Evolutionary conservation across 2,329 filamentous ascomycete genomes (phyloP).

Genomic region (Tricladium varicosporioides): DNA sequence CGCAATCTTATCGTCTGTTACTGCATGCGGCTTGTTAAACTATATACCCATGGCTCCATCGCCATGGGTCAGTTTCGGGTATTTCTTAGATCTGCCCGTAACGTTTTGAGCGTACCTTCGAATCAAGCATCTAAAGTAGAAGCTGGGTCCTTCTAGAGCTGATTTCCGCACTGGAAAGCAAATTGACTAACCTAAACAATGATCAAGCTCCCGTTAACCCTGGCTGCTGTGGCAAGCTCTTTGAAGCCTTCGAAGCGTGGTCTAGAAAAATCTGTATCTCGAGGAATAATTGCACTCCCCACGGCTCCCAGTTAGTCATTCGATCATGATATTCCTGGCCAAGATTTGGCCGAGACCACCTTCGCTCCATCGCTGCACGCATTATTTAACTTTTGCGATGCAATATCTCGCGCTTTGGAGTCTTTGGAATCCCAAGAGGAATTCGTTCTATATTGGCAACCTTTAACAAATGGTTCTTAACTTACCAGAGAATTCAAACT

Average conservation of each 20-base stretch:
- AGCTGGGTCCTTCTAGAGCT: constrained; percentile 38
- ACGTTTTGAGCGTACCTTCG: constrained; percentile 23
- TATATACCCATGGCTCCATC: constrained; percentile 43
- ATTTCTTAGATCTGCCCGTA: neutral
- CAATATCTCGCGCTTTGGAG: constrained; percentile 50
- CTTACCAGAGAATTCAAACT: constrained; percentile 51
- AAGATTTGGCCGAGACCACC: constrained; percentile 54
- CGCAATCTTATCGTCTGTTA: constrained; percentile 53
- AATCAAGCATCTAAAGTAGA: constrained; percentile 41
- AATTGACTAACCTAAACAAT: constrained; percentile 62
- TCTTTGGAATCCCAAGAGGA: constrained; percentile 56
- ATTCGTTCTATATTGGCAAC: constrained; percentile 65
- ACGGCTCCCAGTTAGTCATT: constrained; percentile 54
- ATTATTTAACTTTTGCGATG: constrained; percentile 51
- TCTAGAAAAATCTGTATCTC: constrained; percentile 48
- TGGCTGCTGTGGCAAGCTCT: constrained; percentile 51
- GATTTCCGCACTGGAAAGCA: constrained; percentile 41
- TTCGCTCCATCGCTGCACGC: constrained; percentile 61
- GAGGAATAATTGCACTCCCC: constrained; percentile 59
- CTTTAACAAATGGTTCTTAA: constrained; percentile 66
- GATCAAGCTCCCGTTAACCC: constrained; percentile 56
- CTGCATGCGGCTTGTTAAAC: constrained; percentile 53
- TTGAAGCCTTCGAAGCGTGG: constrained; percentile 59
- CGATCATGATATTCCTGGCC: constrained; percentile 64
- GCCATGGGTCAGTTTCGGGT: neutral